Evolutionary conservation across 2,329 filamentous ascomycete species (phyloP).

Genomic region (Aspergillaceae sp.): DNA sequence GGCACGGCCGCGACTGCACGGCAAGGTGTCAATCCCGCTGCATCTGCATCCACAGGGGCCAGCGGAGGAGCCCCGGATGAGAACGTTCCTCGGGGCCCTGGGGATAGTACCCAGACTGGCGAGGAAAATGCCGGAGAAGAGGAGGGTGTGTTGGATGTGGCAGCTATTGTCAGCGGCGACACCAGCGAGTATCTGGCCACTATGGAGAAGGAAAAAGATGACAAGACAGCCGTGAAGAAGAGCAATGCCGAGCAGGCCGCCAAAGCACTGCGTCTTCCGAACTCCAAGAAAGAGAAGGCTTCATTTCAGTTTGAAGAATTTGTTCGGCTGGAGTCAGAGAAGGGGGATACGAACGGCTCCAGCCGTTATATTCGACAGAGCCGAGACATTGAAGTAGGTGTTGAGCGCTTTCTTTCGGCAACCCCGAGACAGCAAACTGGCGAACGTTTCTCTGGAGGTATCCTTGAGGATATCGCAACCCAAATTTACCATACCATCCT

Average conservation of each 20-base stretch:
- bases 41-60: slow-evolving; percentile 48
- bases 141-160: slow-evolving; percentile 56
- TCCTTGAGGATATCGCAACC: slow-evolving; percentile 75
- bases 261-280: slow-evolving; percentile 47
- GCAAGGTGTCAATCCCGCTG: slow-evolving; percentile 45
- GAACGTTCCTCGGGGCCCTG: slow-evolving; percentile 45
- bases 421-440: slow-evolving; percentile 29
- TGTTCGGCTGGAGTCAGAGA: slow-evolving; percentile 46
- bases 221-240: slow-evolving; percentile 48
- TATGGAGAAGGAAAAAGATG: slow-evolving; percentile 55
- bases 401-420: slow-evolving; percentile 53
- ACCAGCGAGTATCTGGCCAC: slow-evolving; percentile 55
- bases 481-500: slow-evolving; percentile 78
- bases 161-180: slow-evolving; percentile 56
- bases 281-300: slow-evolving; percentile 51
- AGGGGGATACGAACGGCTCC: slow-evolving; percentile 37
- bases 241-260: slow-evolving; percentile 34
- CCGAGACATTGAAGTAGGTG: slow-evolving; percentile 53
- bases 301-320: slow-evolving; percentile 56
- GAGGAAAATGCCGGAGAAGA: slow-evolving; percentile 47
- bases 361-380: slow-evolving; percentile 45
- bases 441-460: slow-evolving; percentile 44
- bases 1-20: slow-evolving; percentile 36
- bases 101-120: slow-evolving; percentile 47
- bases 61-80: slow-evolving; percentile 32